Evolutionary conservation across 345 rosid species (phyloP).

Genomic region (Barbarea vulgaris): DNA sequence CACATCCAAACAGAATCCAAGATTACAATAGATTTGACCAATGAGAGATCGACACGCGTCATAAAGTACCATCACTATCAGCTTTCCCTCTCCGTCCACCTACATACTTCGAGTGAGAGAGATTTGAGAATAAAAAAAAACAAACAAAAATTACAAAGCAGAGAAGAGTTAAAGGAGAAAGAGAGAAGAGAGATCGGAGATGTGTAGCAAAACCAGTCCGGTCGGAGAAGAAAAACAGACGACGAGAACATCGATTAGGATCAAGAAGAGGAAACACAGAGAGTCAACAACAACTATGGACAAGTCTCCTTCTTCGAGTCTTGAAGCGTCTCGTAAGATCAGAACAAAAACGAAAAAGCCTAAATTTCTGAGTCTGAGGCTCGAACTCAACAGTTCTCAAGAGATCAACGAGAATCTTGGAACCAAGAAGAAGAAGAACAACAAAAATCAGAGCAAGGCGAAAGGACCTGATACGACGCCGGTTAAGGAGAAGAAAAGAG

Average conservation of each 20-base stretch:
- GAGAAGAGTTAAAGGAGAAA: slow-evolving; percentile 25
- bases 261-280: slow-evolving; percentile 29
- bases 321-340: slow-evolving; percentile 49
- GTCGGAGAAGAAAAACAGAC: slow-evolving; percentile 31
- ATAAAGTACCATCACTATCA: slow-evolving; percentile 30
- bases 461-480: background rate
- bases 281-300: slow-evolving; percentile 17
- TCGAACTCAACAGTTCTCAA: slow-evolving; percentile 40
- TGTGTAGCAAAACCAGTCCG: slow-evolving; percentile 39
- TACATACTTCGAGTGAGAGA: slow-evolving; percentile 23
- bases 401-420: slow-evolving; percentile 25
- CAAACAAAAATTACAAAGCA: background rate
- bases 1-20: slow-evolving; percentile 50
- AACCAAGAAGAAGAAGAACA: slow-evolving; percentile 34
- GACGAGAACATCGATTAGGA: slow-evolving; percentile 21
- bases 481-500: slow-evolving; percentile 25
- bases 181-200: slow-evolving; percentile 25
- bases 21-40: slow-evolving; percentile 16
- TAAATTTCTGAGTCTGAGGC: slow-evolving; percentile 65
- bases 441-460: slow-evolving; percentile 33
- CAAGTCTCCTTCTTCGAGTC: slow-evolving; percentile 14
- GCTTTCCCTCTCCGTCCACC: slow-evolving; percentile 23
- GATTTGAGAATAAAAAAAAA: background rate
- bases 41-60: slow-evolving; percentile 28
- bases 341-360: slow-evolving; percentile 68